Evolutionary conservation across 1,139 yeast genomes (phyloP), one percentile per base, ranked within the genome.

Genomic region (Kodamaea plutei): DNA sequence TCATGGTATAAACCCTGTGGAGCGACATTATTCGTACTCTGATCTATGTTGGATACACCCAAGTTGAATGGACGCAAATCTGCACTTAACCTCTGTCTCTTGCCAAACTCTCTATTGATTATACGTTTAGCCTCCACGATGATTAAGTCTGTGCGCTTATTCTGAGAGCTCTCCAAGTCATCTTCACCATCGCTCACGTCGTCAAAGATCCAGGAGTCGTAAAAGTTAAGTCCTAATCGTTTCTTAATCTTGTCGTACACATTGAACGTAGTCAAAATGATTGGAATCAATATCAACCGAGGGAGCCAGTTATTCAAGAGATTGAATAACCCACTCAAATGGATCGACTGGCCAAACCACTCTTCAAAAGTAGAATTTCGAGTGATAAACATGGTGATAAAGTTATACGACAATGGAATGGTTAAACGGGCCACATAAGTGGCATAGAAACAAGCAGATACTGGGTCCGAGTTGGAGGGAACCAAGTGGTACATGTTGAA

Each of bases 381-480:
- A 15, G 73, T 64, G 8, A 76, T 66, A 38, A 82, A 68, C 30
- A 85, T 61, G 22, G 84, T 83, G 35, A 84, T 56, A 50, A 83
- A 85, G 54, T 85, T 85, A 58, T 83, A 85, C 20, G 85, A 76
- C 41, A 85, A 64, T 3, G 95, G 95, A 9, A 85, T 79, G 1
- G 95, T 83, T 50, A 85, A 63, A 41, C 95, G 76, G 33, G 91
- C 84, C 20, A 84, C 78, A 48, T 85, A 85, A 47, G 84, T 82
- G 15, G 89, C 78, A 54, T 83, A 85, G 53, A 84, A 85, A 27
- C 85, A 68, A 20, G 83, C 70, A 18, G 87, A 78, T 1, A 84
- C 82, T 0, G 85, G 82, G 48, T 83, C 91, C 0, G 91, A 79
- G 34, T 79, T 73, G 20, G 68, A 73, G 2, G 69, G 61, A 20